Conservation (phyloP, 2,329 filamentous ascomycete species). For the Cladophialophora bantiana region DNA sequence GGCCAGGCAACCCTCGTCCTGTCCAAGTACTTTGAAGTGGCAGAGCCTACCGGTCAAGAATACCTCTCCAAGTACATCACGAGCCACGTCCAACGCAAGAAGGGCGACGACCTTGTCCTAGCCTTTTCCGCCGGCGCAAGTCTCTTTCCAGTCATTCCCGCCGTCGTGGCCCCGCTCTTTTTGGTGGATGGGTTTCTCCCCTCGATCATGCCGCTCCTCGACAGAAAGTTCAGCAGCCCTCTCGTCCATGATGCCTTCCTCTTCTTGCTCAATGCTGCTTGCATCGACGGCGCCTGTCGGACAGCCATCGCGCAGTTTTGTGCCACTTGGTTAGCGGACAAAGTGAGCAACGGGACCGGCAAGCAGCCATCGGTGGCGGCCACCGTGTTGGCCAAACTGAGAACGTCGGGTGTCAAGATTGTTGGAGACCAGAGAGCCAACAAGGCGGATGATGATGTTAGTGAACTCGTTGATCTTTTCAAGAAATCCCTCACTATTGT, state of each 20-base stretch:
- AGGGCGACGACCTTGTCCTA: slow-evolving; percentile 85
- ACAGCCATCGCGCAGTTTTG: slow-evolving; percentile 86
- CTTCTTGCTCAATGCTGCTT: slow-evolving; percentile 90
- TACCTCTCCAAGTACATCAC: slow-evolving; percentile 78
- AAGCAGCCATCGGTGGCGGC: slow-evolving; percentile 63
- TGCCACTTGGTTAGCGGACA: slow-evolving; percentile 82
- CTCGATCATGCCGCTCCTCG: slow-evolving; percentile 76
- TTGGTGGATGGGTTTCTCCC: slow-evolving; percentile 86
- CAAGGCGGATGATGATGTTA: slow-evolving; percentile 53
- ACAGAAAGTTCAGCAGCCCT: slow-evolving; percentile 80
- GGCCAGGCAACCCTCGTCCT: slow-evolving; percentile 82
- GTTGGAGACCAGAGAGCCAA: slow-evolving; percentile 45
- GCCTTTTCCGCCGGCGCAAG: slow-evolving; percentile 92
- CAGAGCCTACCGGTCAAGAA: slow-evolving; percentile 72
- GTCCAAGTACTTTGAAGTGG: slow-evolving; percentile 82
- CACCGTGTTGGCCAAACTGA: slow-evolving; percentile 74
- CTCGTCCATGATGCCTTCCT: slow-evolving; percentile 86
- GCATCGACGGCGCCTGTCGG: slow-evolving; percentile 81
- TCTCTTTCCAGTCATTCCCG: slow-evolving; percentile 84
- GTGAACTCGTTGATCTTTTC: slow-evolving; percentile 63
- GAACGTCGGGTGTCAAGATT: slow-evolving; percentile 45
- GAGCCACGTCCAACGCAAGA: slow-evolving; percentile 72
- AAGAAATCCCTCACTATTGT: slow-evolving; percentile 52
- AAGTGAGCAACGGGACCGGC: slow-evolving; percentile 75
- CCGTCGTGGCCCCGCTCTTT: slow-evolving; percentile 78